phyloP scores from a whole-genome alignment of 2,329 filamentous ascomycete genomes.

The Neophaeococcomyces aloes region DNA sequence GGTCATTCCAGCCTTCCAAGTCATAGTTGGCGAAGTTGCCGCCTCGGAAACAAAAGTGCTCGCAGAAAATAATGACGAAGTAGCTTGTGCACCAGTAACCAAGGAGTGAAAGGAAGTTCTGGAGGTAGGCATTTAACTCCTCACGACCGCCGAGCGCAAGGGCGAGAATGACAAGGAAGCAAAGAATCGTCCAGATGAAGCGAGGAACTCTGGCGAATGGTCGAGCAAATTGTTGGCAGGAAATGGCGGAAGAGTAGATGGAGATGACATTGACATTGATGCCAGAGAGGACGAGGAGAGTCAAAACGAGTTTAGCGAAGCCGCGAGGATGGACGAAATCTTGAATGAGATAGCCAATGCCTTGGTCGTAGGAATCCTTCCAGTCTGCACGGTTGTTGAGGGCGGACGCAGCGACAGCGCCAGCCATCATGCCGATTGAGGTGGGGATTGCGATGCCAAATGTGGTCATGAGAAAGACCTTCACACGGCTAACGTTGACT shows the following conservation, averaged over 20 bases:
- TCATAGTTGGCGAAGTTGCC: conserved; percentile 37
- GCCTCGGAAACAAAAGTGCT: conserved; percentile 41
- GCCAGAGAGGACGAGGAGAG: conserved; percentile 32
- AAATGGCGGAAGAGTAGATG: conserved; percentile 30
- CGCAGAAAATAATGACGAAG: conserved; percentile 38
- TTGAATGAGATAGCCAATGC: conserved; percentile 39
- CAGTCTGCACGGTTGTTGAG: conserved; percentile 34
- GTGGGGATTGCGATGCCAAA: conserved; percentile 41
- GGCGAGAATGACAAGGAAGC: conserved; percentile 37
- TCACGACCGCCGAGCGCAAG: conserved; percentile 36
- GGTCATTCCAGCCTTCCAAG: conserved; percentile 41
- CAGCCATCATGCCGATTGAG: conserved; percentile 39
- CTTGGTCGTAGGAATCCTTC: conserved; percentile 30
- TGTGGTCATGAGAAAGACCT: conserved; percentile 37
- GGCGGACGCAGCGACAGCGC: conserved; percentile 35
- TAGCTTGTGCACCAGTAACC: conserved; percentile 44
- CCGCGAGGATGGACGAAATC: conserved; percentile 35
- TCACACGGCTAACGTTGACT: conserved; percentile 12
- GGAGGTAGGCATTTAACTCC: conserved; percentile 34
- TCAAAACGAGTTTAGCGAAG: conserved; percentile 37
- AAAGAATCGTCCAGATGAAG: conserved; percentile 39
- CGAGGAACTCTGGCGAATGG: conserved; percentile 37
- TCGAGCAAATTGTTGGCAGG: conserved; percentile 32
- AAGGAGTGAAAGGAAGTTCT: conserved; percentile 40
- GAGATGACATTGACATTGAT: conserved; percentile 40